These are phyloP conservation scores for Termitomyces sp. DNA, from an alignment of 768 basidiomycete genomes.

Conservation along the genomic window DNA sequence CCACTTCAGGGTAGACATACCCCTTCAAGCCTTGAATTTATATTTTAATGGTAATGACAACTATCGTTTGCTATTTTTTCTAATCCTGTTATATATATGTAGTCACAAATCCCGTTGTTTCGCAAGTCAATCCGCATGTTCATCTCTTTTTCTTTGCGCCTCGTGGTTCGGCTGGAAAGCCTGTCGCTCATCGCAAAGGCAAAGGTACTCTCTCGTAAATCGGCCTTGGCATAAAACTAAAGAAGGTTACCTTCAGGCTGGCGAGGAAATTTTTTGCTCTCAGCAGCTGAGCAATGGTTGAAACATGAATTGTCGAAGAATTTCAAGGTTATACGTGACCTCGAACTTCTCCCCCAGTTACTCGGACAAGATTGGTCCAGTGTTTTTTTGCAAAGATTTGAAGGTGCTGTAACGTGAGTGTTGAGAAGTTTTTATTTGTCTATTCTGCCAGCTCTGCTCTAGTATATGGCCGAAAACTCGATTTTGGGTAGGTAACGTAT, in stretches of 20 bases:
- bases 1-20: constrained; percentile 79
- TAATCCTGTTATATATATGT: constrained; percentile 1
- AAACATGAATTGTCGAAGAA: constrained; percentile 97
- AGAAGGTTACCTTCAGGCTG: constrained; percentile 49
- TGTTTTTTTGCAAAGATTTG: constrained; percentile 93
- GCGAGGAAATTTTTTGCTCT: constrained; percentile 91
- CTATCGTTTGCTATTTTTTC: neutral
- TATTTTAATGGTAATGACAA: constrained; percentile 69
- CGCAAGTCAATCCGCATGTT: constrained; percentile 89
- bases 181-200: constrained; percentile 90
- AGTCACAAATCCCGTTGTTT: constrained; percentile 93
- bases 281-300: constrained; percentile 90
- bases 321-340: constrained; percentile 95
- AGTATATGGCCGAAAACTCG: constrained; percentile 87
- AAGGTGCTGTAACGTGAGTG: constrained; percentile 79
- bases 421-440: constrained; percentile 17
- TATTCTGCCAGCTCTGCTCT: constrained; percentile 4
- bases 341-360: constrained; percentile 91
- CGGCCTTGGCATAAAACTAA: neutral
- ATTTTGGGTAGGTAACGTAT: constrained; percentile 44
- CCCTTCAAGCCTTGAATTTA: constrained; percentile 80
- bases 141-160: constrained; percentile 95
- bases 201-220: constrained; percentile 53
- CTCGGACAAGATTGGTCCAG: constrained; percentile 95
- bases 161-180: constrained; percentile 82